Percentiles rank a stretch among this genome's conserved stretches.
phyloP scores from a whole-genome alignment of 306 rosid species.

The Prunus armeniaca region DNA sequence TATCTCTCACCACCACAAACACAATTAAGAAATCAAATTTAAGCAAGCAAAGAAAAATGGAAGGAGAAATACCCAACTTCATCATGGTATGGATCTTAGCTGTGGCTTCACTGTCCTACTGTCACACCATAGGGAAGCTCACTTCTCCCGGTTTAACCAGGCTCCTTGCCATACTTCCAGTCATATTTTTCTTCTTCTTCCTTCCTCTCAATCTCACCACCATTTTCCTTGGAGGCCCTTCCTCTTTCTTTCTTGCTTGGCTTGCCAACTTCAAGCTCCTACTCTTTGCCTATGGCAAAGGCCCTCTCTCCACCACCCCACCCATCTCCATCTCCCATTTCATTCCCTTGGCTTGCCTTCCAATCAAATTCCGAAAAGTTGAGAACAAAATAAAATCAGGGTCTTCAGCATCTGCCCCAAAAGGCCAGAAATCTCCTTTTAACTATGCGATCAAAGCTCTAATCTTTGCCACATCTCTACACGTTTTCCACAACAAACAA shows the following conservation, averaged over 20 bases:
- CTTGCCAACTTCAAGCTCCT: constrained; percentile 47
- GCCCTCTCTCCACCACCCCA: constrained; percentile 30
- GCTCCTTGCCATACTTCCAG: constrained; percentile 22
- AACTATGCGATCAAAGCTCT: constrained; percentile 29
- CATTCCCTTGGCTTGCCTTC: constrained; percentile 55
- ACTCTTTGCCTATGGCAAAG: constrained; percentile 38
- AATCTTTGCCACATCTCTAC: constrained; percentile 24
- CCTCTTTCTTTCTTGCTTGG: constrained; percentile 43
- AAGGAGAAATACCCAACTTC: constrained; percentile 34
- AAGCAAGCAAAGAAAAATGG: neutral
- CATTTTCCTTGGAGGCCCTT: constrained; percentile 26
- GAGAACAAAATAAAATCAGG: neutral
- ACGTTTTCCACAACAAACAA: constrained; percentile 11
- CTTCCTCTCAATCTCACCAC: constrained; percentile 32
- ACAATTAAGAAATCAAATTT: too few species aligned
- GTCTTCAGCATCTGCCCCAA: neutral
- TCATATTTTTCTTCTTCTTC: constrained; percentile 23
- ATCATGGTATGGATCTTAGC: constrained; percentile 23
- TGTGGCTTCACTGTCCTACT: constrained; percentile 31
- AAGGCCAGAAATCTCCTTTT: constrained; percentile 8
- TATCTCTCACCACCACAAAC: neutral
- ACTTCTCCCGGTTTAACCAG: constrained; percentile 24
- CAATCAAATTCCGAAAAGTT: constrained; percentile 48
- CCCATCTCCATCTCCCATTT: constrained; percentile 43
- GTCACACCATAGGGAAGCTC: constrained; percentile 21